These are phyloP conservation scores for Multifurca ochricompacta DNA, from an alignment of 768 basidiomycete species.

Conservation along the genomic window DNA sequence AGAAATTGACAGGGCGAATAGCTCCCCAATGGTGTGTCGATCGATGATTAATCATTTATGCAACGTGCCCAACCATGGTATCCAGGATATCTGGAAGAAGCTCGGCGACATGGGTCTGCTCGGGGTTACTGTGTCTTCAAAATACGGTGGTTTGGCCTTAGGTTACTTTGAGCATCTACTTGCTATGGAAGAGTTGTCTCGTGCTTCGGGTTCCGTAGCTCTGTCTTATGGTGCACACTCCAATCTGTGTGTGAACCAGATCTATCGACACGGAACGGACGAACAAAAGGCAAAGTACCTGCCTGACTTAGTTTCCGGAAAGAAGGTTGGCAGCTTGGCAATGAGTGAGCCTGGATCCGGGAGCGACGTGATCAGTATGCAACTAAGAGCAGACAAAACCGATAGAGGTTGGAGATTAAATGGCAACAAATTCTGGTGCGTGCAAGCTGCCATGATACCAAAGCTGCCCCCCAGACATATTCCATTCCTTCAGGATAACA, in stretches of 20 bases:
- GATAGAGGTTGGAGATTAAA: slow-evolving; percentile 73
- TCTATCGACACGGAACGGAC: slow-evolving; percentile 76
- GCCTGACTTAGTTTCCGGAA: slow-evolving; percentile 69
- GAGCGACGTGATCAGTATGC: slow-evolving; percentile 95
- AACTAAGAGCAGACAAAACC: slow-evolving; percentile 69
- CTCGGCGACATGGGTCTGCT: slow-evolving; percentile 89
- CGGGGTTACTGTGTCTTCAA: slow-evolving; percentile 72
- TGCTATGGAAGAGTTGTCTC: slow-evolving; percentile 91
- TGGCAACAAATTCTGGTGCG: slow-evolving; percentile 90
- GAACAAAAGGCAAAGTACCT: slow-evolving; percentile 82
- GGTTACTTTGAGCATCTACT: slow-evolving; percentile 86
- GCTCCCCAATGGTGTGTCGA: slow-evolving; percentile 57
- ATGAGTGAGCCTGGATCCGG: slow-evolving; percentile 94
- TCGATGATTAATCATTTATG: not conserved
- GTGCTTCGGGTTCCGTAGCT: slow-evolving; percentile 86
- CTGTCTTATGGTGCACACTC: slow-evolving; percentile 91
- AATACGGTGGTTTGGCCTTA: slow-evolving; percentile 75
- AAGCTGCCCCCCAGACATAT: not conserved
- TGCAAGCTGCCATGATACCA: slow-evolving; percentile 5
- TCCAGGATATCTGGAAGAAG: slow-evolving; percentile 79
- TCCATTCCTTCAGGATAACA: slow-evolving; percentile 60
- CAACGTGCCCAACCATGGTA: not conserved
- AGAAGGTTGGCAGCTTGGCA: slow-evolving; percentile 81
- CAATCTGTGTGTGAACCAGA: slow-evolving; percentile 69
- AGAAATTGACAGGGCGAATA: slow-evolving; percentile 81